A percentile compares a stretch with the other conserved stretches of the same genome.
These are phyloP conservation scores for Fusarium tuaranense DNA, from an alignment of 2,329 filamentous ascomycete species.

Conservation along the genomic window DNA sequence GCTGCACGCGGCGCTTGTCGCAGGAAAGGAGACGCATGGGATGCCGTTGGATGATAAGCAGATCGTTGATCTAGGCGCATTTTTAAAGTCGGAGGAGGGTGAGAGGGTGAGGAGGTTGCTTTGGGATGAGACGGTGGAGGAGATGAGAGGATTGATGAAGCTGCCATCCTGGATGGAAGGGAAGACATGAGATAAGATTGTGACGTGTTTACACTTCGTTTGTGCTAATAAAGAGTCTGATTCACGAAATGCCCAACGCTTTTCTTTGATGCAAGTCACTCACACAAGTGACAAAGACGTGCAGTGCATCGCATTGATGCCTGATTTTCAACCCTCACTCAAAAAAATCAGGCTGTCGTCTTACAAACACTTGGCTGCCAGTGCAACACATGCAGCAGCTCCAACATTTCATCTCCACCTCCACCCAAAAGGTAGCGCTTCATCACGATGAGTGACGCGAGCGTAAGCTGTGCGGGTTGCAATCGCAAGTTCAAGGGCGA, in stretches of 20 bases:
- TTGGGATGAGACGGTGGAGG: neutral
- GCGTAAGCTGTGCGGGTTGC: neutral
- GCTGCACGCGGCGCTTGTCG: slow-evolving; percentile 25
- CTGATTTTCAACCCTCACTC: neutral
- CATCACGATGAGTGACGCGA: neutral
- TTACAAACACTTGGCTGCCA: neutral
- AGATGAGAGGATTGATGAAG: neutral
- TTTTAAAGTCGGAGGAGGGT: neutral
- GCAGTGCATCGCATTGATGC: neutral
- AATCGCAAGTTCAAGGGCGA: neutral
- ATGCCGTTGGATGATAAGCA: slow-evolving; percentile 17
- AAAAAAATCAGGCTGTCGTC: neutral
- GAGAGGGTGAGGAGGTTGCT: neutral
- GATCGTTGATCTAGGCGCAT: neutral
- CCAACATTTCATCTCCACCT: neutral
- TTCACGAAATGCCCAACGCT: neutral
- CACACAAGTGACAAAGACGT: neutral
- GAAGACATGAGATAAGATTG: neutral
- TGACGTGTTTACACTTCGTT: neutral
- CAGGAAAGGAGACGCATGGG: slow-evolving; percentile 27
- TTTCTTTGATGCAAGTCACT: neutral
- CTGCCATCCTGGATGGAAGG: neutral
- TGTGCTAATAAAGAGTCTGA: neutral
- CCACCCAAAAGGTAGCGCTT: neutral
- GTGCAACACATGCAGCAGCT: neutral